phyloP scores from a whole-genome alignment of 129 eudicot species.

The Chrysanthemum lavandulifolium region DNA sequence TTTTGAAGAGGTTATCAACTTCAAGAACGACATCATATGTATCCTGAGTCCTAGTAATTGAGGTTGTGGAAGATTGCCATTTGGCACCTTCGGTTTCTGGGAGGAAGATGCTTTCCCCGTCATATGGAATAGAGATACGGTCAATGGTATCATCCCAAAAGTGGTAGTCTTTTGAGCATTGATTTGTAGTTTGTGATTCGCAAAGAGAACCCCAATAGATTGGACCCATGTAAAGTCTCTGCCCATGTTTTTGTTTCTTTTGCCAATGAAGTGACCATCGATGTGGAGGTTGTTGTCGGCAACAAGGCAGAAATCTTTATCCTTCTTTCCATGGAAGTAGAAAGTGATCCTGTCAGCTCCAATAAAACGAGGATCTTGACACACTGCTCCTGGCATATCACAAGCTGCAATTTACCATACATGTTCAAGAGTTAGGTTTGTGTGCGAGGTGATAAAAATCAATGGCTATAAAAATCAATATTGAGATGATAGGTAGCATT shows the following conservation, averaged over 20 bases:
- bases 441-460: background rate
- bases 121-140: constrained; percentile 43
- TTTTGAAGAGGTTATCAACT: constrained; percentile 48
- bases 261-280: constrained; percentile 78
- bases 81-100: constrained; percentile 39
- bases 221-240: constrained; percentile 85
- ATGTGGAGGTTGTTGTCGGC: constrained; percentile 68
- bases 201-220: constrained; percentile 58
- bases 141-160: constrained; percentile 62
- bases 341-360: constrained; percentile 81
- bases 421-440: background rate
- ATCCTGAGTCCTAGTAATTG: constrained; percentile 42
- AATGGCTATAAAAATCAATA: background rate
- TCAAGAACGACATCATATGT: constrained; percentile 43
- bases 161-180: constrained; percentile 54
- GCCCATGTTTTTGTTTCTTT: constrained; percentile 53
- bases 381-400: constrained; percentile 68
- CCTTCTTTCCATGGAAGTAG: constrained; percentile 77
- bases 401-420: constrained; percentile 41
- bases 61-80: constrained; percentile 39
- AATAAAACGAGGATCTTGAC: constrained; percentile 84
- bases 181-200: constrained; percentile 48
- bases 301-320: constrained; percentile 74
- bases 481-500: too few relatives aligned
- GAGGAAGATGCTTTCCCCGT: constrained; percentile 37